Conservation (phyloP, 2,329 filamentous ascomycete species). For the Verticillium isaacii region DNA sequence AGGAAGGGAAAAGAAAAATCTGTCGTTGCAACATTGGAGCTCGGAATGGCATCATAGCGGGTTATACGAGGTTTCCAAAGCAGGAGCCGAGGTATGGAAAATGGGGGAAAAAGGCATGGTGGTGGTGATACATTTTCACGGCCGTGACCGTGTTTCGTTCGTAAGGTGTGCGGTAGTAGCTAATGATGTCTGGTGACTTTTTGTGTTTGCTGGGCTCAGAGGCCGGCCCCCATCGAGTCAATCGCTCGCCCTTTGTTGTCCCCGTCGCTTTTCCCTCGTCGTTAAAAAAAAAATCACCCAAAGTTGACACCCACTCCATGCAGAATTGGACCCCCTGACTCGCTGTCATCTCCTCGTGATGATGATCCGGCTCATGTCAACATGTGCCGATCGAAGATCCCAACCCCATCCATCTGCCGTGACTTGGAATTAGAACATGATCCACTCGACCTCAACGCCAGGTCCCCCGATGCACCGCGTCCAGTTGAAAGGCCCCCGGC, state of each 20-base stretch:
- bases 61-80: not conserved
- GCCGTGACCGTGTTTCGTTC: not conserved
- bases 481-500: slow-evolving; percentile 53
- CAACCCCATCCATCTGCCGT: not conserved
- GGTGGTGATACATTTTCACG: not conserved
- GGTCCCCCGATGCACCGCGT: slow-evolving; percentile 51
- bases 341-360: not conserved
- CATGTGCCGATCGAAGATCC: not conserved
- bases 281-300: not conserved
- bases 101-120: not conserved
- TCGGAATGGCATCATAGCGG: not conserved
- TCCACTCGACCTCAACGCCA: slow-evolving; percentile 59
- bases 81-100: not conserved
- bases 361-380: not conserved
- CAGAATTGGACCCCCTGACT: not conserved
- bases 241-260: not conserved
- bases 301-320: not conserved
- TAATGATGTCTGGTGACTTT: not conserved
- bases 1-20: not conserved
- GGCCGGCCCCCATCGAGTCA: not conserved
- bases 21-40: not conserved
- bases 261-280: not conserved
- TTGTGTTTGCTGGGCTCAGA: not conserved
- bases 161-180: not conserved
- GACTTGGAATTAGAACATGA: slow-evolving; percentile 60